Evolutionary conservation across 306 rosid genomes (phyloP).

Genomic region (Rosa persica): DNA sequence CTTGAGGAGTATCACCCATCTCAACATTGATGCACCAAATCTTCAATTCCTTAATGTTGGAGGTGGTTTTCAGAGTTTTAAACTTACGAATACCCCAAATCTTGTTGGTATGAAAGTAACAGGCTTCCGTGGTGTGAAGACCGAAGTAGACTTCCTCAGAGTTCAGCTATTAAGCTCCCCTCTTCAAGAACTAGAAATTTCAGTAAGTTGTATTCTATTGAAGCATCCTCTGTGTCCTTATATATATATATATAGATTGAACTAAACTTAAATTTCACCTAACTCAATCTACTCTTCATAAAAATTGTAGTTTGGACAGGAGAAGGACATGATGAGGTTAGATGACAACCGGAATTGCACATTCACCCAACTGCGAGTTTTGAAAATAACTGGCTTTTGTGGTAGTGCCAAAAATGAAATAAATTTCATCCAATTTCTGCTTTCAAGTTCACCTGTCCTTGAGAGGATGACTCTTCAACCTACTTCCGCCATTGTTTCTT

Average conservation of each 20-base stretch:
- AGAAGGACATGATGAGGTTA: constrained; percentile 12
- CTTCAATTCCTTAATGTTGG: not conserved
- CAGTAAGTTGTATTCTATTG: constrained; percentile 37
- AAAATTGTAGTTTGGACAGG: not conserved
- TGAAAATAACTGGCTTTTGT: constrained; percentile 40
- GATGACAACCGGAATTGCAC: constrained; percentile 25
- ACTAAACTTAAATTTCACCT: not conserved
- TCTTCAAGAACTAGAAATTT: constrained; percentile 49
- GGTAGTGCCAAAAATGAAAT: constrained; percentile 37
- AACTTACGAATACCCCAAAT: not conserved
- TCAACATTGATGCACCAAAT: not conserved
- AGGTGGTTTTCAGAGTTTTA: not conserved
- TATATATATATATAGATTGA: not conserved
- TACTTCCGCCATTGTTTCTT: not conserved
- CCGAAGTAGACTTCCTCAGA: constrained; percentile 49
- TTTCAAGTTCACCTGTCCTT: constrained; percentile 41
- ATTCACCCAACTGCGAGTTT: constrained; percentile 33
- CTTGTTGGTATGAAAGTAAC: constrained; percentile 35
- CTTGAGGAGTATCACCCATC: not conserved
- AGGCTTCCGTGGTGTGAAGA: constrained; percentile 37
- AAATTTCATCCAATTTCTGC: constrained; percentile 47
- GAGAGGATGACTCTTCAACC: constrained; percentile 52
- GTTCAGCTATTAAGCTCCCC: constrained; percentile 52
- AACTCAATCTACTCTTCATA: not conserved
- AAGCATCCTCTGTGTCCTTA: not conserved